Evolutionary conservation across 345 rosid genomes (phyloP), one percentile per base, ranked within the genome.

Genomic region (Gossypium arboreum): DNA sequence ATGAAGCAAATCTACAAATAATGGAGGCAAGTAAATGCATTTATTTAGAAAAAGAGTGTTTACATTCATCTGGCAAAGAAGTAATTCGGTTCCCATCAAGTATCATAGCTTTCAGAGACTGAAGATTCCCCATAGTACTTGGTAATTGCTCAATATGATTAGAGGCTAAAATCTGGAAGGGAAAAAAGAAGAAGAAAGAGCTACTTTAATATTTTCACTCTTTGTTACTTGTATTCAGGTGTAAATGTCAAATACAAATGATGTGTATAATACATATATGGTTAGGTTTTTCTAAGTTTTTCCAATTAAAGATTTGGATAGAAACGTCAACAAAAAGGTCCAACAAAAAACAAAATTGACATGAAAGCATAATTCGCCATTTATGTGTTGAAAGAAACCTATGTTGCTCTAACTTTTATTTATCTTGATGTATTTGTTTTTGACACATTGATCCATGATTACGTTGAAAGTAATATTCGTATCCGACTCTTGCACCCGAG

Each of bases 31-130:
- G 74, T 41, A 9, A 57, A 7, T 63, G 12, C 16, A 70, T 29
- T 56, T 67, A 82, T 74, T 80, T 61, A 82, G 81, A 79, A 75
- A 56, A 43, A 82, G 83, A 77, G 72, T 55, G 78, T 82, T 20
- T 91, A 94, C 98, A 88, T 90, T 94, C 98, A 90, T 94, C 97
- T 70, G 97, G 97, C 81, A 92, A 87, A 81, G 86, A 86, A 74
- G 88, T 69, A 56, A 91, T 81, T 51, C 73, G 90, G 81, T 94
- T 94, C 41, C 92, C 92, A 86, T 92, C 97, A 77, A 94, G 97
- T 22, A 77, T 91, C 95, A 92, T 81, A 71, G 89, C 79, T 88
- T 92, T 94, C 20, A 94, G 84, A 64, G 94, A 88, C 45, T 92
- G 94, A 85, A 94, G 95, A 63, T 91, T 92, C 79, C 98, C 98